phyloP scores from a whole-genome alignment of 805 yeast species.

The Scheffersomyces ergatensis region DNA sequence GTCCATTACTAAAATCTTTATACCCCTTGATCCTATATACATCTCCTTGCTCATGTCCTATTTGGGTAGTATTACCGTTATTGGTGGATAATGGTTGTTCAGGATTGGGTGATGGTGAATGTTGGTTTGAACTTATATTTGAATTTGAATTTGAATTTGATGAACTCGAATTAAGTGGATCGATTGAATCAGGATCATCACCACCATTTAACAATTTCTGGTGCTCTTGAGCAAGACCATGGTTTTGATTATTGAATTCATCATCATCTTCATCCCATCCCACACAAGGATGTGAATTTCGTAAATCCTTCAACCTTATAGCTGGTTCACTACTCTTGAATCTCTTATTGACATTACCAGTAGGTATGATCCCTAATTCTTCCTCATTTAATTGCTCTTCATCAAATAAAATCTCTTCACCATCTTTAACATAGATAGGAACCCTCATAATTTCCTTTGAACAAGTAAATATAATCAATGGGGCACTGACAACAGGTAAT shows the following conservation, averaged over 20 bases:
- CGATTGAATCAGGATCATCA: background rate
- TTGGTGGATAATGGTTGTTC: background rate
- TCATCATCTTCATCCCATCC: conserved; percentile 40
- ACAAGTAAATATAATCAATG: conserved; percentile 79
- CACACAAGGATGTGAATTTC: conserved; percentile 42
- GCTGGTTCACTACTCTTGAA: conserved; percentile 38
- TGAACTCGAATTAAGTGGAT: background rate
- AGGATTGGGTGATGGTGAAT: background rate
- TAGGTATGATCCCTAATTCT: background rate
- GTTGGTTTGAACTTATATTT: background rate
- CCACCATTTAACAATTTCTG: conserved; percentile 10
- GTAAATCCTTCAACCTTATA: conserved; percentile 35
- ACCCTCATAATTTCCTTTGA: conserved; percentile 65
- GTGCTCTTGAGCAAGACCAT: conserved; percentile 11
- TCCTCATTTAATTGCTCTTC: conserved; percentile 1
- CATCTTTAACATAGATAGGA: conserved; percentile 30
- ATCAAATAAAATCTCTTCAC: conserved; percentile 24
- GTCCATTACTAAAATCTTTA: conserved; percentile 72
- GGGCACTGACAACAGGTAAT: conserved; percentile 85
- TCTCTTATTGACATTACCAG: conserved; percentile 7
- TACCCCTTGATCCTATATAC: conserved; percentile 27
- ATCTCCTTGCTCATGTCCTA: background rate
- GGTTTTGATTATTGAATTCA: conserved; percentile 4
- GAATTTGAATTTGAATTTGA: conserved; percentile 1
- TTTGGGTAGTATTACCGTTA: background rate